A percentile compares a stretch with the other conserved stretches of the same genome.
Conservation (phyloP, 1,284 basidiomycete species). For the Cryptococcus hybrid region DNA sequence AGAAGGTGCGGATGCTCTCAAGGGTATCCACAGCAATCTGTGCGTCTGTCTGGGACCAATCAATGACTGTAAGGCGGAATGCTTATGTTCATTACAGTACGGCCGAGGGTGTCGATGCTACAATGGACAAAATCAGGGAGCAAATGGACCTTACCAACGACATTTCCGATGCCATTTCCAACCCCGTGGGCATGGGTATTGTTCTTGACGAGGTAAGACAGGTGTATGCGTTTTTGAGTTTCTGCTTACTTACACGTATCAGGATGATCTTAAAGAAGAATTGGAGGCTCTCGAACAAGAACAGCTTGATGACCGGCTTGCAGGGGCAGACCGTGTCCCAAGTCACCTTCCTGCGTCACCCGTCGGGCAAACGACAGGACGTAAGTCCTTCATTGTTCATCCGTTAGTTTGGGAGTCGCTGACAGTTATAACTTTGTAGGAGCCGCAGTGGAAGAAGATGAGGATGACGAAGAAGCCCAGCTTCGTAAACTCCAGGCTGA, state of each 20-base stretch:
- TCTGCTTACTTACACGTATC: constrained; percentile 5
- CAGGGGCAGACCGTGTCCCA: constrained; percentile 83
- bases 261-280: constrained; percentile 82
- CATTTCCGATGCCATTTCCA: constrained; percentile 91
- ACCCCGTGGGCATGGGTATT: constrained; percentile 65
- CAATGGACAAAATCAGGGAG: constrained; percentile 87
- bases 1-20: constrained; percentile 88
- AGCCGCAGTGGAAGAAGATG: constrained; percentile 57
- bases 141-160: constrained; percentile 95
- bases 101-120: constrained; percentile 87
- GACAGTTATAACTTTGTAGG: background rate
- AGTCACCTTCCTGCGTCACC: constrained; percentile 74
- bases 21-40: constrained; percentile 89
- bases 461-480: constrained; percentile 92
- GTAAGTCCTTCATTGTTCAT: constrained; percentile 46
- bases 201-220: constrained; percentile 69
- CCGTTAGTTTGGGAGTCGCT: too few relatives aligned
- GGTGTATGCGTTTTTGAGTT: background rate
- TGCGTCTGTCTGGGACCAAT: constrained; percentile 51
- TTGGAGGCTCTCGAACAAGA: constrained; percentile 90
- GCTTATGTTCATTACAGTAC: constrained; percentile 56
- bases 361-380: constrained; percentile 52
- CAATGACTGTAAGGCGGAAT: background rate
- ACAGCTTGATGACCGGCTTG: constrained; percentile 80
- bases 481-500: constrained; percentile 89